Evolutionary conservation across 306 rosid species (phyloP).

Genomic region (Trifolium pratense): DNA sequence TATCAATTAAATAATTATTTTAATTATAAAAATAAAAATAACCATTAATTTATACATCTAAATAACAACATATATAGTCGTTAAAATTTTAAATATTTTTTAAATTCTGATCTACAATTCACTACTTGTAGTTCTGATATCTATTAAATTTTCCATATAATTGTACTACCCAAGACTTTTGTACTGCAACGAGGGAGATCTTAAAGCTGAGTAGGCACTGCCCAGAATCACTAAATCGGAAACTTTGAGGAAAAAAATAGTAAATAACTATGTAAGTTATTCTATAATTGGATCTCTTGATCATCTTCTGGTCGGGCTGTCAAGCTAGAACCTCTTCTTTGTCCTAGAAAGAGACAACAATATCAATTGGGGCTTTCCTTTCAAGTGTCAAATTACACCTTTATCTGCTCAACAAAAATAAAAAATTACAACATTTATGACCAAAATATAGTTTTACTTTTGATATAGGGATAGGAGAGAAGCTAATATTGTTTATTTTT

Average conservation of each 20-base stretch:
- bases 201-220: slow-evolving; percentile 36
- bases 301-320: slow-evolving; percentile 45
- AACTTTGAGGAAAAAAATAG: background rate
- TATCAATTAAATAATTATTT: no score
- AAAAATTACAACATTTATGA: slow-evolving; percentile 34
- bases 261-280: background rate
- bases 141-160: no score
- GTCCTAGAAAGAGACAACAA: slow-evolving; percentile 60
- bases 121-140: no score
- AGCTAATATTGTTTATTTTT: background rate
- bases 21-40: no score
- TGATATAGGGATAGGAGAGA: background rate
- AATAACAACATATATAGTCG: no score
- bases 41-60: no score
- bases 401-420: background rate
- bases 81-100: no score
- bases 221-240: background rate
- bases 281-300: slow-evolving; percentile 29
- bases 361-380: slow-evolving; percentile 46
- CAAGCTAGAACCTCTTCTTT: slow-evolving; percentile 49
- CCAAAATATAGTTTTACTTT: background rate
- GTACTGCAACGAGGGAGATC: slow-evolving; percentile 10
- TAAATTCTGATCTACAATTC: no score
- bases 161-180: background rate
- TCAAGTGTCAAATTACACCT: slow-evolving; percentile 44